phyloP scores from a whole-genome alignment of 306 rosid species.

The Rosa persica region DNA sequence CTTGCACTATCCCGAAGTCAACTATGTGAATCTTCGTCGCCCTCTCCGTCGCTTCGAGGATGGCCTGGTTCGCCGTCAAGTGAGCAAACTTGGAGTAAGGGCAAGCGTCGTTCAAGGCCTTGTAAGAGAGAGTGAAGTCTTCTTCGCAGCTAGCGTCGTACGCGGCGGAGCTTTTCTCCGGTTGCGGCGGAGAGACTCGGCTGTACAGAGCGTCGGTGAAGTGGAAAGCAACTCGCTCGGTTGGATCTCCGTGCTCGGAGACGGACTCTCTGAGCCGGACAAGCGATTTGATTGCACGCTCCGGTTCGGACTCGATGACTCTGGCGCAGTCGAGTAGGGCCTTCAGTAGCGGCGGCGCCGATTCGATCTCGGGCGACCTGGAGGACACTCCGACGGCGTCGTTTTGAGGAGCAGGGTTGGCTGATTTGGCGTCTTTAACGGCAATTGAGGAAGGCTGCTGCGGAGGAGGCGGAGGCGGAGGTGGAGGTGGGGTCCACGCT shows the following conservation, averaged over 20 bases:
- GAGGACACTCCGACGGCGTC: conserved; percentile 35
- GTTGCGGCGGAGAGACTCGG: conserved; percentile 29
- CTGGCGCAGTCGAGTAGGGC: conserved; percentile 65
- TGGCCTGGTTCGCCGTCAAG: conserved; percentile 92
- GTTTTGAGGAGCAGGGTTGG: conserved; percentile 14
- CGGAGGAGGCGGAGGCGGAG: conserved; percentile 9
- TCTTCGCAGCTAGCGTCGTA: conserved; percentile 48
- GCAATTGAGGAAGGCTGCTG: conserved; percentile 25
- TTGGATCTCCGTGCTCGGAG: conserved; percentile 80
- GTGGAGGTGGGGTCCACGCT: conserved; percentile 43
- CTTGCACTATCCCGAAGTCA: conserved; percentile 92
- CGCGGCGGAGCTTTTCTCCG: conserved; percentile 23
- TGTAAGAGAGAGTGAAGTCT: conserved; percentile 72
- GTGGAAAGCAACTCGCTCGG: conserved; percentile 62
- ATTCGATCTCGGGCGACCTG: conserved; percentile 42
- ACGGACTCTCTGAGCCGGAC: conserved; percentile 47
- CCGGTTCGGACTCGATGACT: conserved; percentile 49
- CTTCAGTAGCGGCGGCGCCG: conserved; percentile 68
- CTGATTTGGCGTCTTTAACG: conserved; percentile 34
- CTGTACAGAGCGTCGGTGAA: conserved; percentile 59
- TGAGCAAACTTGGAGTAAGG: conserved; percentile 94
- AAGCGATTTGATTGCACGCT: conserved; percentile 57
- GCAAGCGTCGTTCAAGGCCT: conserved; percentile 86
- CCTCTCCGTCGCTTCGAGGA: conserved; percentile 74
- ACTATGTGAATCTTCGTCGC: conserved; percentile 71